A percentile compares a stretch with the other conserved stretches of the same genome.
Conservation (phyloP, 2,329 filamentous ascomycete species). For the Aureobasidium sp. region DNA sequence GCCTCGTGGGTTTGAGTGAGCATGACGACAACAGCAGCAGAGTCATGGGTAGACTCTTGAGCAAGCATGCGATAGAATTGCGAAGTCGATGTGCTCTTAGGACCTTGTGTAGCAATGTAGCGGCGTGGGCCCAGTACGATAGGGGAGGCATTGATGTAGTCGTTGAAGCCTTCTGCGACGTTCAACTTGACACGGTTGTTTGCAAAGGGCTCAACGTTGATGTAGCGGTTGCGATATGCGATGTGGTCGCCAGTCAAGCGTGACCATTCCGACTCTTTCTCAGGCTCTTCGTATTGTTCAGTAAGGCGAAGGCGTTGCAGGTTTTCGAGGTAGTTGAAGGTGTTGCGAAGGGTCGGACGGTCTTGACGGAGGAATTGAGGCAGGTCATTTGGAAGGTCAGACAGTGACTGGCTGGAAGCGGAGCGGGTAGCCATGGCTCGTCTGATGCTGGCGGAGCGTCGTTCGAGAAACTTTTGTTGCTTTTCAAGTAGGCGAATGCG, state of each 20-base stretch:
- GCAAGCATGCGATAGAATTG: constrained; percentile 97
- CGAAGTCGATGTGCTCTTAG: constrained; percentile 63
- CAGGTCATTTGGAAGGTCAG: constrained; percentile 7
- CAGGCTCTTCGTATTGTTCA: constrained; percentile 15
- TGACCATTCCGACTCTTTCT: constrained; percentile 47
- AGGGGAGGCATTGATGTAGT: constrained; percentile 47
- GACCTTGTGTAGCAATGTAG: constrained; percentile 88
- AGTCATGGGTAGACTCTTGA: constrained; percentile 52
- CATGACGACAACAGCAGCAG: constrained; percentile 78
- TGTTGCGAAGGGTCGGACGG: constrained; percentile 43
- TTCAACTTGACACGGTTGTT: constrained; percentile 74
- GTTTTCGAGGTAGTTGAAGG: constrained; percentile 55
- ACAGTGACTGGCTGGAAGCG: neutral
- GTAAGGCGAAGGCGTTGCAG: constrained; percentile 47
- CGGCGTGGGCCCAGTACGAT: constrained; percentile 39
- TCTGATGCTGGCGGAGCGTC: neutral
- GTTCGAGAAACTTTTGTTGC: constrained; percentile 3
- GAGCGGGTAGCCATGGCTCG: constrained; percentile 4
- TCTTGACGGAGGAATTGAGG: constrained; percentile 42
- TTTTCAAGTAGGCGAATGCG: constrained; percentile 11
- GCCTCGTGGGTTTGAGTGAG: constrained; percentile 81
- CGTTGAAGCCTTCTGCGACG: constrained; percentile 57
- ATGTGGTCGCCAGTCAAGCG: constrained; percentile 50
- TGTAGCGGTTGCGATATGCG: constrained; percentile 68
- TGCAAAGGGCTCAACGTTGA: constrained; percentile 83